These are phyloP conservation scores for Capsella bursapastoris DNA, from an alignment of 345 rosid species.

Conservation along the genomic window DNA sequence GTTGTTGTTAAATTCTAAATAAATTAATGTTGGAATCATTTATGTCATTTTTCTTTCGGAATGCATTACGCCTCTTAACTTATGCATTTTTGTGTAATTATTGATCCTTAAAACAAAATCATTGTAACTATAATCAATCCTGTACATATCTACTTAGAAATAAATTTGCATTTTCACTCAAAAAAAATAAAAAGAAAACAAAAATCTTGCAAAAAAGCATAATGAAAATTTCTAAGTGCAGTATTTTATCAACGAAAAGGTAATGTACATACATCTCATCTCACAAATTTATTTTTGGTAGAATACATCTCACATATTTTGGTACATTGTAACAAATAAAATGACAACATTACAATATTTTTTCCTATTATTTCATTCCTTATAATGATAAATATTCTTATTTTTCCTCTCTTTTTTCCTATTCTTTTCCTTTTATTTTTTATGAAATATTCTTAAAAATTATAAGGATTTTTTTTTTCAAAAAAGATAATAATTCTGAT, in stretches of 20 bases:
- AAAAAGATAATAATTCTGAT: not conserved
- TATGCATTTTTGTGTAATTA: not conserved
- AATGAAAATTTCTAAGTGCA: not conserved
- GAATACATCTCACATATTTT: not conserved
- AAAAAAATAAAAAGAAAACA: not conserved
- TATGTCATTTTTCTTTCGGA: not conserved
- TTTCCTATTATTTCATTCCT: not conserved
- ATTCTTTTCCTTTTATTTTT: not conserved
- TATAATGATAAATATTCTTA: not conserved
- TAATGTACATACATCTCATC: not conserved
- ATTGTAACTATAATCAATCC: not conserved
- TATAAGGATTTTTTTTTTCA: too few relatives aligned
- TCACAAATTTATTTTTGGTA: not conserved
- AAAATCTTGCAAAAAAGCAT: not conserved
- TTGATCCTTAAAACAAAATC: not conserved
- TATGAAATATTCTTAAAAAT: not conserved
- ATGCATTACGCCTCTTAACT: not conserved
- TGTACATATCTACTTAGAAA: not conserved
- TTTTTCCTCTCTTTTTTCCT: too few relatives aligned
- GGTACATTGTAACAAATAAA: conserved; percentile 3
- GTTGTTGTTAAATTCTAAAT: not conserved
- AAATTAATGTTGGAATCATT: not conserved
- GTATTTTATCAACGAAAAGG: not conserved
- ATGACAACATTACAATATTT: not conserved
- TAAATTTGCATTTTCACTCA: not conserved